Percentiles rank a stretch among this genome's conserved stretches.
Evolutionary conservation across 2,329 filamentous ascomycete genomes (phyloP).

Genomic region (Fusarium algeriense): DNA sequence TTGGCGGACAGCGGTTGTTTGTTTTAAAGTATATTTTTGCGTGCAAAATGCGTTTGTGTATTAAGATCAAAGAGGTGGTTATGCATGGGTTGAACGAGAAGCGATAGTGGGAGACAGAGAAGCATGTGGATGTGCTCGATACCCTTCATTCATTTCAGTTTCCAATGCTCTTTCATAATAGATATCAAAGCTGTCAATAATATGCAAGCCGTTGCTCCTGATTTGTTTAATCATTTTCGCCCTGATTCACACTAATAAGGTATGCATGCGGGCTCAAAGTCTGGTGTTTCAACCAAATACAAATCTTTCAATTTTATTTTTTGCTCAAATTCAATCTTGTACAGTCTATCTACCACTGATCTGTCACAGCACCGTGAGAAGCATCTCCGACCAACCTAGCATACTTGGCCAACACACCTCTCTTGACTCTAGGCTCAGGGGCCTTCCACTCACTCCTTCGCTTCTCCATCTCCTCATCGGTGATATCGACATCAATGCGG

Average conservation of each 20-base stretch:
- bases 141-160: constrained; percentile 48
- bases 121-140: constrained; percentile 46
- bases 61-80: constrained; percentile 21
- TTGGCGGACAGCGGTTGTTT: constrained; percentile 1
- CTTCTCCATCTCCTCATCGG: constrained; percentile 75
- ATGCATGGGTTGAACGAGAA: constrained; percentile 24
- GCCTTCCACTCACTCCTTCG: constrained; percentile 76
- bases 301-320: constrained; percentile 6
- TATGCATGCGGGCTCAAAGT: not conserved
- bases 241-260: not conserved
- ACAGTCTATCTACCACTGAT: constrained; percentile 56
- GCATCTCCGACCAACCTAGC: constrained; percentile 89
- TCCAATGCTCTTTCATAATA: constrained; percentile 40
- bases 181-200: constrained; percentile 35
- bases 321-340: constrained; percentile 1
- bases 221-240: not conserved
- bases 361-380: constrained; percentile 90
- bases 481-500: constrained; percentile 75
- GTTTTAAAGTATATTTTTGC: constrained; percentile 17
- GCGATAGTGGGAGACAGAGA: constrained; percentile 23
- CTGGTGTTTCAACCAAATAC: not conserved
- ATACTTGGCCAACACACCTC: constrained; percentile 92
- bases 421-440: constrained; percentile 78
- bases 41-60: constrained; percentile 23
- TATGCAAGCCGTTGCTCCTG: constrained; percentile 10